phyloP scores from a whole-genome alignment of 2,329 filamentous ascomycete species.

The Dactylellina sp. region DNA sequence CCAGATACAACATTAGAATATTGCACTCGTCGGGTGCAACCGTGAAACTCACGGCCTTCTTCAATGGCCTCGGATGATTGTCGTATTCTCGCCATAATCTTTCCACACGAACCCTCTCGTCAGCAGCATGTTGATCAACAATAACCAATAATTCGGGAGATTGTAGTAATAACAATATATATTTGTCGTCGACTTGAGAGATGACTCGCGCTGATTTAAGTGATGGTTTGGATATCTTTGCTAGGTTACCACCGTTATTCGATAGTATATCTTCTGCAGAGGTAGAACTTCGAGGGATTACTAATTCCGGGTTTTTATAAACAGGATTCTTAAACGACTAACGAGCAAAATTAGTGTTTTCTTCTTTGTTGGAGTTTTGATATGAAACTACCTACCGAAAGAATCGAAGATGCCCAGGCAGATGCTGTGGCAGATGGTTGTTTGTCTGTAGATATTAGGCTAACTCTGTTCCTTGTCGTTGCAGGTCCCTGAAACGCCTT shows the following conservation, averaged over 20 bases:
- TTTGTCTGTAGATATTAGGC: conserved; percentile 6
- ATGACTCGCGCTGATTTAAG: conserved; percentile 75
- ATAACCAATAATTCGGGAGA: conserved; percentile 72
- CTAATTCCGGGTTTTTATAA: conserved; percentile 22
- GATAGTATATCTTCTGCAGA: conserved; percentile 60
- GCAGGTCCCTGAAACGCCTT: background rate
- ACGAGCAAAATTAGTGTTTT: background rate
- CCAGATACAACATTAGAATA: conserved; percentile 69
- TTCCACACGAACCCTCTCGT: conserved; percentile 87
- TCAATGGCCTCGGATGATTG: conserved; percentile 63
- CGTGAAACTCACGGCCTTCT: conserved; percentile 73
- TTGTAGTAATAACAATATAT: conserved; percentile 71
- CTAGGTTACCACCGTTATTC: background rate
- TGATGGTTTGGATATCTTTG: conserved; percentile 71
- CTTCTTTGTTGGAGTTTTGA: background rate
- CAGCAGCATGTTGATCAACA: conserved; percentile 93
- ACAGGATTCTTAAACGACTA: conserved; percentile 29
- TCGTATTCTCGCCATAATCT: conserved; percentile 73
- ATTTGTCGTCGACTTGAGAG: conserved; percentile 88
- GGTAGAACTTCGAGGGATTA: conserved; percentile 25
- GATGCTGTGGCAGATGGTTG: no score
- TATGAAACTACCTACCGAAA: conserved; percentile 19
- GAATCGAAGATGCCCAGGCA: conserved; percentile 1
- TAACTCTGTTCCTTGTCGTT: conserved; percentile 9
- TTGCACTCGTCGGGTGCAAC: conserved; percentile 72